Percentiles rank a stretch among this genome's conserved stretches.
These are phyloP conservation scores for Elaeagnus macrophylla DNA, from an alignment of 306 rosid species.

Conservation along the genomic window DNA sequence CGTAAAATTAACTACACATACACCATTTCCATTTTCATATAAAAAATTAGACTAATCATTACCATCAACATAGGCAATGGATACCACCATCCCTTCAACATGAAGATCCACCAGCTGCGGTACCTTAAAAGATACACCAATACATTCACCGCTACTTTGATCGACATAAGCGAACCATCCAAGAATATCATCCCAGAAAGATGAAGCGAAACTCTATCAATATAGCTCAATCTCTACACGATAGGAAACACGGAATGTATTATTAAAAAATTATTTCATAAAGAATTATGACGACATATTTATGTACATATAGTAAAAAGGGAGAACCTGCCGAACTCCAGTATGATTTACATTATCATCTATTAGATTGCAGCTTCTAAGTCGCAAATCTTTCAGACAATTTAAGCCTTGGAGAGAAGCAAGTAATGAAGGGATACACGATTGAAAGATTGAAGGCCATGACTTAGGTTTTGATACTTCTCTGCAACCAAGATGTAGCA, in stretches of 20 bases:
- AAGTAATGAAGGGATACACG: constrained; percentile 11
- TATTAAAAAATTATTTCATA: too few species aligned
- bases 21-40: too few species aligned
- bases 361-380: constrained; percentile 3
- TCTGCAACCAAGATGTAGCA: constrained; percentile 25
- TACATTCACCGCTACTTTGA: too few species aligned
- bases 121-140: too few species aligned
- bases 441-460: constrained; percentile 19
- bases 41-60: too few species aligned
- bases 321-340: constrained; percentile 11
- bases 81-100: too few species aligned
- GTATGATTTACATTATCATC: neutral
- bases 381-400: neutral
- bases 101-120: too few species aligned
- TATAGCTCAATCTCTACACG: constrained; percentile 16
- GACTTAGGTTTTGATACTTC: constrained; percentile 17
- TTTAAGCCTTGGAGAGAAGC: constrained; percentile 14
- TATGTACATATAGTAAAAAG: neutral
- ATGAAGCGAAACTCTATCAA: constrained; percentile 4
- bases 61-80: too few species aligned
- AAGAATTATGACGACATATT: too few species aligned
- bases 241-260: neutral
- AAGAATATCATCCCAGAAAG: constrained; percentile 15
- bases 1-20: too few species aligned
- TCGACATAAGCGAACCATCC: constrained; percentile 1